Conservation (phyloP, 1,284 basidiomycete genomes). For the Boletus subluridellus region DNA sequence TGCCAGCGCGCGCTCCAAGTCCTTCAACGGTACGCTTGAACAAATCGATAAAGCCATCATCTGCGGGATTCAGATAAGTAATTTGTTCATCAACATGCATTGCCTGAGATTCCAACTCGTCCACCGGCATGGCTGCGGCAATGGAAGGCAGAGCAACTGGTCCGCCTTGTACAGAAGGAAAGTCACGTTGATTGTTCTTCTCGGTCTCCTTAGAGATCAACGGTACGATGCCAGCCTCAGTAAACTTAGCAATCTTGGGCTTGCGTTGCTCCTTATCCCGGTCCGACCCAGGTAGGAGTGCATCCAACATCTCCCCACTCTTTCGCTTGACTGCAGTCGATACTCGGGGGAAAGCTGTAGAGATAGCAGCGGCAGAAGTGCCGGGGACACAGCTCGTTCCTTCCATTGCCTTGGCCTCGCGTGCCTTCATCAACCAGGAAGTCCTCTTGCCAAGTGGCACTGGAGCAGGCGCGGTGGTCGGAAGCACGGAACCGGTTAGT, state of each 20-base stretch:
- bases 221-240: conserved; percentile 36
- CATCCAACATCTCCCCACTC: conserved; percentile 53
- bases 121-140: neutral
- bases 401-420: conserved; percentile 71
- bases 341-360: conserved; percentile 10
- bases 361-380: conserved; percentile 14
- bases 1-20: conserved; percentile 59
- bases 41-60: conserved; percentile 53
- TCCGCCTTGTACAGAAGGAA: conserved; percentile 9
- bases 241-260: conserved; percentile 48
- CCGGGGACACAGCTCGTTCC: conserved; percentile 43
- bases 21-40: conserved; percentile 68
- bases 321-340: conserved; percentile 55
- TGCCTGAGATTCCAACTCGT: conserved; percentile 7
- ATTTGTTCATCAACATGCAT: conserved; percentile 17
- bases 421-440: conserved; percentile 73
- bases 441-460: conserved; percentile 56
- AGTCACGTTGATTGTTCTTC: neutral
- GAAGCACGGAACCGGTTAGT: conserved; percentile 33
- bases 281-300: conserved; percentile 13
- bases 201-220: conserved; percentile 24
- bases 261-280: conserved; percentile 42
- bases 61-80: conserved; percentile 18
- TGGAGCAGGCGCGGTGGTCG: conserved; percentile 44
- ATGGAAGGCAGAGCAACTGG: neutral